Base-by-base conservation (phyloP, 345 rosid species). In the Populus nigra region DNA sequence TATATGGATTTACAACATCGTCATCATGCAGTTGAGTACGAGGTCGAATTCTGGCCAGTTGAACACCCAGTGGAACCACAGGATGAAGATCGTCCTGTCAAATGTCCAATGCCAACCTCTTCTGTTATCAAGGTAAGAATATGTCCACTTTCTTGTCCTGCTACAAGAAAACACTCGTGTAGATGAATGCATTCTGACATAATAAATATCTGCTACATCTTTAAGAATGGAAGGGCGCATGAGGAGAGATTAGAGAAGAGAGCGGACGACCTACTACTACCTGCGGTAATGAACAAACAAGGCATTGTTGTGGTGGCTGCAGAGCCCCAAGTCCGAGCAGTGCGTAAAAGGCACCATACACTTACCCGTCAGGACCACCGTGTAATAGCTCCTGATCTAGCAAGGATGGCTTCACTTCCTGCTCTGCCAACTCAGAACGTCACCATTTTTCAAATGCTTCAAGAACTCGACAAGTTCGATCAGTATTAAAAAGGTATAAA, bases 11-110 rank as follows among this genome's bases (percentile, higher is more conserved):
- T 49, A 41, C 27, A 74, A 5, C 27, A 53, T n/a, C 76, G 3
- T 10, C 74, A 73, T 53, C 68, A 71, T 63, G 82, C 55, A 41
- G 82, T 77, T 10, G 90, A 85, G 17, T 35, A 82, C 11, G 91
- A 92, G 50, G 77, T 83, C 3, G 93, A 91, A 23, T 89, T 94
- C 82, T 89, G 91, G 91, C 98, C 98, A 5, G 88, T 94, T 68
- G 94, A 91, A 38, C 98, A 94, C 66, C 98, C 97, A 31, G 35
- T 87, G 81, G 98, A 94, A 86, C 98, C 98, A 6, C 87, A 78
- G 69, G 97, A 91, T 71, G 97, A 94, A 88, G 98, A 94, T 75
- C 93, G 87, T 33, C 97, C 98, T 35, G 91, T 94, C 49, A 88
- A 88, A 83, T 94, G 97, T 78, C 98, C 98, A 4, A 87, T 93